These are phyloP conservation scores for Curvularia lunata DNA, from an alignment of 2,329 filamentous ascomycete species.

Conservation along the genomic window DNA sequence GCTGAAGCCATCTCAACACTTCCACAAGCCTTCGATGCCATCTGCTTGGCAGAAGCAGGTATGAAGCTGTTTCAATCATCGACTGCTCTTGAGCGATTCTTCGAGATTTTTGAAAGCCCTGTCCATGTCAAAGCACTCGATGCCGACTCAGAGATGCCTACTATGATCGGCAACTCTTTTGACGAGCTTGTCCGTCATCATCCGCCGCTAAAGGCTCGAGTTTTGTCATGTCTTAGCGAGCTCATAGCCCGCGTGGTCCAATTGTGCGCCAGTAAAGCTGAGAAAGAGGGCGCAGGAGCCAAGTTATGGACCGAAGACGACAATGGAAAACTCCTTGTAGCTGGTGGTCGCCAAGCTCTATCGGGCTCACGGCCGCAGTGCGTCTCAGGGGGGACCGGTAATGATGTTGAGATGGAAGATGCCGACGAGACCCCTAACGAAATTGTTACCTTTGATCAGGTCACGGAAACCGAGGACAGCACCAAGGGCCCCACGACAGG, in stretches of 20 bases:
- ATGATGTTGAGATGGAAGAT: conserved; percentile 71
- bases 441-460: conserved; percentile 45
- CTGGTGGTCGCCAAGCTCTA: conserved; percentile 59
- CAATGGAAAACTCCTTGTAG: conserved; percentile 64
- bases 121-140: conserved; percentile 86
- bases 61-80: conserved; percentile 88
- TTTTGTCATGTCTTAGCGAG: conserved; percentile 83
- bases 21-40: conserved; percentile 87
- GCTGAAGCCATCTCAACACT: conserved; percentile 87
- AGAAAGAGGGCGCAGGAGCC: conserved; percentile 73
- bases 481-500: conserved; percentile 60
- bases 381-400: conserved; percentile 18
- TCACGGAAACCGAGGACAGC: conserved; percentile 58
- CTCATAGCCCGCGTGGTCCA: conserved; percentile 85
- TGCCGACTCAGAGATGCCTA: conserved; percentile 73
- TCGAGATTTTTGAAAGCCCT: conserved; percentile 96
- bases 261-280: conserved; percentile 73
- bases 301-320: conserved; percentile 73
- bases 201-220: conserved; percentile 77
- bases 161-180: conserved; percentile 79
- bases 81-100: conserved; percentile 80
- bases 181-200: conserved; percentile 96
- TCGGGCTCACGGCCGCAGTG: conserved; percentile 51
- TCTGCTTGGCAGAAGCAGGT: conserved; percentile 87
- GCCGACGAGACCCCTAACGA: conserved; percentile 24